Conservation (phyloP, 2,329 filamentous ascomycete species). For the Fusarium aywerte region DNA sequence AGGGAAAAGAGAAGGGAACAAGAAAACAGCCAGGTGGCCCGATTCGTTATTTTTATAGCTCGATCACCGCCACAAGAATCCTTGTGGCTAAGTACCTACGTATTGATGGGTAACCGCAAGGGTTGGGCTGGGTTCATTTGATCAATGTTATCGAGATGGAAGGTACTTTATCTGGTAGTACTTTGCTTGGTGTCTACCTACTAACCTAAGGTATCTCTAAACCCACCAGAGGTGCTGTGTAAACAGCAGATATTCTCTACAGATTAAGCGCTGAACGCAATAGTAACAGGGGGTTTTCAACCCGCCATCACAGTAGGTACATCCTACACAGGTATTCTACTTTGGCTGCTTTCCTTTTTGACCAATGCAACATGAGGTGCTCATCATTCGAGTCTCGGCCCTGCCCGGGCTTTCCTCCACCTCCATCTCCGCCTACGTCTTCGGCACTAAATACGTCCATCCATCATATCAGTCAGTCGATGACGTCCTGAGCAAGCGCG, state of each 20-base stretch:
- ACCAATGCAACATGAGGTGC: not conserved
- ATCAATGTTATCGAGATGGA: not conserved
- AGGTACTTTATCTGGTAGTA: too few relatives aligned
- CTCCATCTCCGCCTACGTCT: constrained; percentile 37
- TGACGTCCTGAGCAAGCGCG: constrained; percentile 43
- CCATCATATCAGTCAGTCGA: constrained; percentile 36
- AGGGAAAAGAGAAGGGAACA: constrained; percentile 48
- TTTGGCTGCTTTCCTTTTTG: not conserved
- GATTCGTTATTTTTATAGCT: constrained; percentile 5
- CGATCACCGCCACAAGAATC: constrained; percentile 10
- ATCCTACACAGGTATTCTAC: constrained; percentile 6
- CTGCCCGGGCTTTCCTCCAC: constrained; percentile 32
- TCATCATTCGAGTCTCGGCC: constrained; percentile 35
- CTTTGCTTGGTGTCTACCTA: too few relatives aligned
- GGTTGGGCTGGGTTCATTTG: not conserved
- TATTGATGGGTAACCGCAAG: not conserved
- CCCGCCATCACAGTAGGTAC: not conserved
- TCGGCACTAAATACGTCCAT: constrained; percentile 35
- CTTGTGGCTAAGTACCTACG: not conserved
- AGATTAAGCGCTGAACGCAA: not conserved
- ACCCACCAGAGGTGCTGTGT: constrained; percentile 1
- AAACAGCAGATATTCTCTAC: not conserved
- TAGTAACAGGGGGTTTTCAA: not conserved
- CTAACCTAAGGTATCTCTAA: too few relatives aligned
- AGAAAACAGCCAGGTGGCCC: not conserved